phyloP scores from a whole-genome alignment of 2,329 filamentous ascomycete species.

The Cadophora sp. region DNA sequence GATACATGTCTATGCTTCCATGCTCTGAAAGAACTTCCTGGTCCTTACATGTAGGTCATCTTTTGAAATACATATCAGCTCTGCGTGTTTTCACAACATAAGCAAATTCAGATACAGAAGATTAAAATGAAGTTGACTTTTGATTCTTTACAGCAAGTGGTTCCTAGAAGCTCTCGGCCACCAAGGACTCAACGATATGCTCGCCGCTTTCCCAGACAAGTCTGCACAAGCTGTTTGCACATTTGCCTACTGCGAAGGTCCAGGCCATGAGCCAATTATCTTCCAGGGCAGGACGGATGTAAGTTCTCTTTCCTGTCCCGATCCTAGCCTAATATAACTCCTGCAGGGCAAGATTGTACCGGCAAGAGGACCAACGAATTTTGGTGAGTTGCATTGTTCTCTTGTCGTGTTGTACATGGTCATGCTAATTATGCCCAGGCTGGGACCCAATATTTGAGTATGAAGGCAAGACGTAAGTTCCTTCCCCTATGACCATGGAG shows the following conservation, averaged over 20 bases:
- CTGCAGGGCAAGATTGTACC: slow-evolving; percentile 79
- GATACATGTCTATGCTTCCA: slow-evolving; percentile 95
- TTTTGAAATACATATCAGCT: neutral
- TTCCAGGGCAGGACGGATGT: slow-evolving; percentile 92
- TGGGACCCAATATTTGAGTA: slow-evolving; percentile 99
- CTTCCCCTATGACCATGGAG: slow-evolving; percentile 1
- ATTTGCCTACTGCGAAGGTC: slow-evolving; percentile 89
- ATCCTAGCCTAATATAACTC: slow-evolving; percentile 19
- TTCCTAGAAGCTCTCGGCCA: slow-evolving; percentile 87
- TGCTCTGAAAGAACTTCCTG: slow-evolving; percentile 88
- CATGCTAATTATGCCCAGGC: slow-evolving; percentile 58
- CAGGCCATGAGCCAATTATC: slow-evolving; percentile 80
- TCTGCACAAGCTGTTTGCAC: slow-evolving; percentile 93
- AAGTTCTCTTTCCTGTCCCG: slow-evolving; percentile 42
- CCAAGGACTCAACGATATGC: slow-evolving; percentile 85
- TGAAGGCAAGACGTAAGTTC: slow-evolving; percentile 73
- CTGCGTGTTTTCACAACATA: neutral
- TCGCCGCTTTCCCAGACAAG: slow-evolving; percentile 89
- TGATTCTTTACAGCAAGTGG: slow-evolving; percentile 73
- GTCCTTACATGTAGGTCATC: slow-evolving; percentile 82
- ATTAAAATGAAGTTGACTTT: slow-evolving; percentile 2
- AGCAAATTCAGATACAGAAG: neutral
- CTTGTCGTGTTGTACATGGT: neutral
- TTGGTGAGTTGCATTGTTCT: slow-evolving; percentile 66
- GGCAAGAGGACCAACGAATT: slow-evolving; percentile 78